Evolutionary conservation across 768 basidiomycete genomes (phyloP), one percentile per base, ranked within the genome.

Genomic region (Leccinum uliginosum): DNA sequence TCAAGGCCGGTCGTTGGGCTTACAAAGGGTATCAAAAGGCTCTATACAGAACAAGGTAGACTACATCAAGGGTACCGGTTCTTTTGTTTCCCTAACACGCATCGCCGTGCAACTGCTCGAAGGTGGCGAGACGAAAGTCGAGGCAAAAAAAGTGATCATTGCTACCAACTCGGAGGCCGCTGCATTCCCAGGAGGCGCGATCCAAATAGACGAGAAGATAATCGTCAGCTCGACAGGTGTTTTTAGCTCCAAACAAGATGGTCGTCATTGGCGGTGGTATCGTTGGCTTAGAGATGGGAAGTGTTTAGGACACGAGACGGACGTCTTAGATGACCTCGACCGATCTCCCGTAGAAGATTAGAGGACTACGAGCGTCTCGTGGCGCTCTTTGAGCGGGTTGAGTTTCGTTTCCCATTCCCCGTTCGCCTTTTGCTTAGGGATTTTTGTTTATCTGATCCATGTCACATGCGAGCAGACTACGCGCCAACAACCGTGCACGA

Each of bases 41-140:
- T 98, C 46, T 94, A 93, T 91, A 75, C 91, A 96, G 71, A 92
- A 98, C 81, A 94, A 95, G 71, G 92, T 99, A 64, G 94, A 98
- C 73, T 98, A 98, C 77, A 89, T 96, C 82, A 97, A 97, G 76
- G 97, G 97, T 46, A 59, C 87, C 26, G 97, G 86, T 4, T 94
- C 94, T 2, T 98, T 98, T 73, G 76, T 86, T 19, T 88, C 89
- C 0, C 78, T 89, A 23, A 67, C 66, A 27, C 61, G 66, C 24
- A 78, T 99, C 56, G 76, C 87, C 27, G 89, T 99, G 52, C 71
- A 84, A 54, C 83, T 98, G 32, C 82, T 84, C 65, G 90, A 93
- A n/a, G 94, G 92, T 35, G 89, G 91, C 8, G 82, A 87, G 71
- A 86, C 91, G 17, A 84, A 92, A 67, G 78, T 99, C 32, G 88